These are phyloP conservation scores for Trypanosoma melophagium DNA, from an alignment of 208 protist species.

Conservation along the genomic window DNA sequence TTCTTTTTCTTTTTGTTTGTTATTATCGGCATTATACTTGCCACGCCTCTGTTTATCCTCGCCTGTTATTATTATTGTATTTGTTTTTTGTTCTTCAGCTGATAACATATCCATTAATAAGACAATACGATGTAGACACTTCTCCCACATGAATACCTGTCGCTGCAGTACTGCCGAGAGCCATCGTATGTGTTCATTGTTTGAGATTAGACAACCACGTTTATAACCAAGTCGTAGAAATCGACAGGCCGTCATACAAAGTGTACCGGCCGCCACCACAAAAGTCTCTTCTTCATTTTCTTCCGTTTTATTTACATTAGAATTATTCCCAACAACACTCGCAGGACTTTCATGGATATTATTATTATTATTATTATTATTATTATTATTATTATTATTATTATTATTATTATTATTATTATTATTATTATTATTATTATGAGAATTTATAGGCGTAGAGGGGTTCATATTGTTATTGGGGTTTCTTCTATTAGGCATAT, in stretches of 20 bases:
- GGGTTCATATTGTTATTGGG: no score
- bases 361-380: no score
- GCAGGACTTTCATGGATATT: no score
- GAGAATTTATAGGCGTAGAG: not conserved
- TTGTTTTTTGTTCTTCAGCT: not conserved
- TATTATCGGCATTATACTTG: not conserved
- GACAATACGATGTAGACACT: constrained; percentile 2
- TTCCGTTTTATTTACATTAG: not conserved
- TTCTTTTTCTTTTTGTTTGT: no score
- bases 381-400: constrained; percentile 1
- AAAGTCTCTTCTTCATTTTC: not conserved
- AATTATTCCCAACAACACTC: no score
- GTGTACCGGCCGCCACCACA: constrained; percentile 3
- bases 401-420: not conserved
- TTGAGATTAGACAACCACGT: constrained; percentile 9
- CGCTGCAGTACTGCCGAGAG: constrained; percentile 3
- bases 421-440: not conserved
- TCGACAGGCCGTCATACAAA: constrained; percentile 19
- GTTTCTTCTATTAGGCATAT: no score
- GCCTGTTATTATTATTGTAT: not conserved
- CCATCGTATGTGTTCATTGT: constrained; percentile 19
- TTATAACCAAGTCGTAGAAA: constrained; percentile 19
- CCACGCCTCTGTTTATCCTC: not conserved
- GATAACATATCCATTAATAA: not conserved
- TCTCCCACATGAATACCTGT: constrained; percentile 9